Evolutionary conservation across 306 rosid genomes (phyloP).

Genomic region (Glycine soja): DNA sequence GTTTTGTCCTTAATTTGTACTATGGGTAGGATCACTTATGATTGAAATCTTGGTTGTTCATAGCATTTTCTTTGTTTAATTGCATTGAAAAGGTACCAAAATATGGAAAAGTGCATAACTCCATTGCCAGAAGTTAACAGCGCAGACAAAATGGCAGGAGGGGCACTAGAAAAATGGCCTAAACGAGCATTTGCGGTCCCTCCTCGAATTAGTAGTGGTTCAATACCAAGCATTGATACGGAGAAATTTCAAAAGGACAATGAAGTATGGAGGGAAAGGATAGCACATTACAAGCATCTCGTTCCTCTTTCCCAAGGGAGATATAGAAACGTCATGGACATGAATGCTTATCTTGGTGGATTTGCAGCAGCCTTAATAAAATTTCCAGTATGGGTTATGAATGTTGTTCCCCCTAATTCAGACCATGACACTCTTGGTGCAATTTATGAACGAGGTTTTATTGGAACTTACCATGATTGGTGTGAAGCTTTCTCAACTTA

Average conservation of each 20-base stretch:
- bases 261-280: slow-evolving; percentile 73
- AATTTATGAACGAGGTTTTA: slow-evolving; percentile 88
- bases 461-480: slow-evolving; percentile 94
- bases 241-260: slow-evolving; percentile 73
- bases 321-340: slow-evolving; percentile 85
- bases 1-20: too few species aligned
- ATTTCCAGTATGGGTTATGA: slow-evolving; percentile 94
- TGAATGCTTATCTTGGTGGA: slow-evolving; percentile 94
- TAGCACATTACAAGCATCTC: slow-evolving; percentile 66
- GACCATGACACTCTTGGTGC: slow-evolving; percentile 77
- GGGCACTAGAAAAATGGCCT: slow-evolving; percentile 90
- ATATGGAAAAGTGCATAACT: slow-evolving; percentile 86
- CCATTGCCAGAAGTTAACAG: slow-evolving; percentile 75
- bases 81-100: slow-evolving; percentile 60
- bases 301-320: slow-evolving; percentile 68
- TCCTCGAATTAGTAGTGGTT: slow-evolving; percentile 79
- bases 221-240: slow-evolving; percentile 60
- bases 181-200: slow-evolving; percentile 78
- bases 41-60: too few species aligned
- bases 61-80: neutral
- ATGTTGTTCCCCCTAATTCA: slow-evolving; percentile 77
- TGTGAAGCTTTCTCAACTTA: slow-evolving; percentile 95
- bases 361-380: slow-evolving; percentile 73
- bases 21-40: too few species aligned
- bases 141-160: slow-evolving; percentile 73